Percentiles rank a stretch among this genome's conserved stretches.
phyloP scores from a whole-genome alignment of 176 grass and related monocot species.

The Hordeum marinum region DNA sequence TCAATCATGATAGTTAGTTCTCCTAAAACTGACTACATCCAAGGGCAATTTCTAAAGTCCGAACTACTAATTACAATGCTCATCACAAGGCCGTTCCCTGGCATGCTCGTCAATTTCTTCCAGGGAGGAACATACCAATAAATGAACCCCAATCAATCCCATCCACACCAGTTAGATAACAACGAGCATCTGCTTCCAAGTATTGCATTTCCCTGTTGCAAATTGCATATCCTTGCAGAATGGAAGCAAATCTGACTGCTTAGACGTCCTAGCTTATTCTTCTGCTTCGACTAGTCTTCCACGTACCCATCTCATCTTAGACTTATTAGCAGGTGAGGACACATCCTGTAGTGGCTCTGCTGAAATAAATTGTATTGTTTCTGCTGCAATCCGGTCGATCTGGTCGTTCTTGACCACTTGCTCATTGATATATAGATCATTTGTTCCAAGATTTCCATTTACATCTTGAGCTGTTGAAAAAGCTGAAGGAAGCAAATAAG shows the following conservation, averaged over 20 bases:
- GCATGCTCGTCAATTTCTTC: background rate
- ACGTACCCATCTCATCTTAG: conserved; percentile 57
- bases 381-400: conserved; percentile 1
- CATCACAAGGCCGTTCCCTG: background rate
- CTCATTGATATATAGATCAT: conserved; percentile 8
- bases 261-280: background rate
- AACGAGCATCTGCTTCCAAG: background rate
- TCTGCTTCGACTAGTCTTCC: conserved; percentile 52
- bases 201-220: background rate
- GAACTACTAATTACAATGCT: conserved; percentile 23
- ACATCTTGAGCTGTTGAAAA: conserved; percentile 21
- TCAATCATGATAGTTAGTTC: background rate
- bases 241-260: background rate
- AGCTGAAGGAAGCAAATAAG: conserved; percentile 38
- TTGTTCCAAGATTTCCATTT: conserved; percentile 32
- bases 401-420: conserved; percentile 7
- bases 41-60: background rate
- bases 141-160: background rate
- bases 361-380: conserved; percentile 4
- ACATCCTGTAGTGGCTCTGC: background rate
- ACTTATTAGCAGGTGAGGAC: conserved; percentile 16
- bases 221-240: conserved; percentile 1
- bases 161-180: background rate
- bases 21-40: background rate
- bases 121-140: background rate